Evolutionary conservation across 164 flowering plant species (phyloP).

Genomic region (Euptelea pleiosperma): DNA sequence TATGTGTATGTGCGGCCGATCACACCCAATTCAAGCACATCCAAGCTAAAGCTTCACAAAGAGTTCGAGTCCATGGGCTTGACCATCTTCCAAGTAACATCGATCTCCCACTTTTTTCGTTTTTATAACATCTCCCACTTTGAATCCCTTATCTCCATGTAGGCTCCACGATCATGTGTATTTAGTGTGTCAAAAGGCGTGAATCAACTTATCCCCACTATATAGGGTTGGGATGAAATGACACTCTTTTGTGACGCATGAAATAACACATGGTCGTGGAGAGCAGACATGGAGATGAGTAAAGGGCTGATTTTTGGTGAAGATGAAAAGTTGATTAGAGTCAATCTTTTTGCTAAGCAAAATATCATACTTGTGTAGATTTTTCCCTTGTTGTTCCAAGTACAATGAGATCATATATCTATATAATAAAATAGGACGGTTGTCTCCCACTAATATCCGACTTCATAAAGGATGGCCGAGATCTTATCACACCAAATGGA

Average conservation of each 20-base stretch:
- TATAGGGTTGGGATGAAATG: not conserved
- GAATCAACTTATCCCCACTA: not conserved
- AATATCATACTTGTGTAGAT: no score
- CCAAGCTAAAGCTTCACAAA: not conserved
- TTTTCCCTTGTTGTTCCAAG: no score
- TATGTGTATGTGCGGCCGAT: not conserved
- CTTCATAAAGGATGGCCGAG: no score
- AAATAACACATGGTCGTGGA: no score
- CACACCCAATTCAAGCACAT: not conserved
- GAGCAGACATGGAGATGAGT: not conserved
- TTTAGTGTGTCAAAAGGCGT: not conserved
- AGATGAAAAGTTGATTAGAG: constrained; percentile 35
- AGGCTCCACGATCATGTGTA: not conserved
- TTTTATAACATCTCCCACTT: not conserved
- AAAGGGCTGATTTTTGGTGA: not conserved
- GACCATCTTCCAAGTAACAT: constrained; percentile 27
- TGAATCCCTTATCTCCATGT: not conserved
- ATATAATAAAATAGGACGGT: no score
- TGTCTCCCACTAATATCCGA: no score
- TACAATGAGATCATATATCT: no score
- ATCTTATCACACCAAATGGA: no score
- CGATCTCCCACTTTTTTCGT: no score
- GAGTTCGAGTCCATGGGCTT: not conserved
- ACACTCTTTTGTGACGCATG: no score
- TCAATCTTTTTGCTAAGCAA: no score